A percentile compares a stretch with the other conserved stretches of the same genome.
Evolutionary conservation across 2,329 filamentous ascomycete species (phyloP).

Genomic region (Colletotrichum caudatum): DNA sequence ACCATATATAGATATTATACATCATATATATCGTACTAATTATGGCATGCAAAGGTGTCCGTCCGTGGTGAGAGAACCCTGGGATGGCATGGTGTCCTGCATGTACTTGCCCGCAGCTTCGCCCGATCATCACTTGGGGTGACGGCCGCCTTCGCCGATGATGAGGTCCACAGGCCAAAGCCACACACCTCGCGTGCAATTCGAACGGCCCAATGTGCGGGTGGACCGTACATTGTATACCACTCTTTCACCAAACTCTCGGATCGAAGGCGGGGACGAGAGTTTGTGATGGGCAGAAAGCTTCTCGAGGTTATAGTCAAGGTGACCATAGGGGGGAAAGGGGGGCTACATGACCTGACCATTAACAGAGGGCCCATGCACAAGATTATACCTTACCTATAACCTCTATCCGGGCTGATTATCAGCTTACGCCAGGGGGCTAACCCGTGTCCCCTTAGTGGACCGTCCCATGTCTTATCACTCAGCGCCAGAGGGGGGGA

Average conservation of each 20-base stretch:
- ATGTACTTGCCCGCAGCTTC: background rate
- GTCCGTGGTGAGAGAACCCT: background rate
- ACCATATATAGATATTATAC: too few relatives aligned
- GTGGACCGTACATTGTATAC: too few relatives aligned
- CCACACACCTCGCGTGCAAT: too few relatives aligned
- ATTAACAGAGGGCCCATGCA: too few relatives aligned
- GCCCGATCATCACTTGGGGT: background rate
- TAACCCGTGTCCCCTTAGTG: conserved; percentile 3
- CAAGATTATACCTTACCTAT: too few relatives aligned
- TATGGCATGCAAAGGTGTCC: background rate
- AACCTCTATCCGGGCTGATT: background rate
- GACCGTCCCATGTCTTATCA: conserved; percentile 18
- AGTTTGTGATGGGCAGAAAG: background rate
- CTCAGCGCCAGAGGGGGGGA: background rate
- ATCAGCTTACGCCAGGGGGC: conserved; percentile 1
- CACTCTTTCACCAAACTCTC: background rate
- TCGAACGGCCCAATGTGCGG: background rate
- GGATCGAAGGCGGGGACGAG: background rate
- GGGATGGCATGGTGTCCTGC: background rate
- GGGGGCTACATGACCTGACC: too few relatives aligned
- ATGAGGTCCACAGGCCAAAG: background rate
- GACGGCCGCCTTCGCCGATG: background rate
- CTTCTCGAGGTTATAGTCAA: too few relatives aligned
- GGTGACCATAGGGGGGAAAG: too few relatives aligned
- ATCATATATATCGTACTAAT: background rate